Percentiles rank a stretch among this genome's conserved stretches.
Conservation (phyloP, 1,139 yeast species). For the Saccharomyces hybrid region DNA sequence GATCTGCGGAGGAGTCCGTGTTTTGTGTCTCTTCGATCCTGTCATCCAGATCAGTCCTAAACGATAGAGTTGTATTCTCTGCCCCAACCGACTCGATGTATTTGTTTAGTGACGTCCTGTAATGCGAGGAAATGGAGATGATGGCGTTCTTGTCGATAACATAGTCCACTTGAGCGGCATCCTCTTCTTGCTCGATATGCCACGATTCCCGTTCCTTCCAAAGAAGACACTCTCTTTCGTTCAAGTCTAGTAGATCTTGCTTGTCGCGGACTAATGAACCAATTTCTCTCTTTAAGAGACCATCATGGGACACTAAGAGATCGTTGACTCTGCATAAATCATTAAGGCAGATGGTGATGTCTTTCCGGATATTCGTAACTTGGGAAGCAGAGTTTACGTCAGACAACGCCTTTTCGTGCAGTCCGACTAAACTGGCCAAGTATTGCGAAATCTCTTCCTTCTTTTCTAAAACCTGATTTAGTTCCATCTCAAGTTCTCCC, state of each 20-base stretch:
- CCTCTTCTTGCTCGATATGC: constrained; percentile 6
- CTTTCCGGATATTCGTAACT: constrained; percentile 20
- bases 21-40: neutral
- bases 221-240: constrained; percentile 8
- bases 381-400: constrained; percentile 14
- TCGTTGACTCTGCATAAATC: constrained; percentile 23
- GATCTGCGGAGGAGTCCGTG: neutral
- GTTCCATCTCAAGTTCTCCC: constrained; percentile 10
- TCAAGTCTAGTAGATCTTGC: constrained; percentile 12
- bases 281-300: constrained; percentile 21
- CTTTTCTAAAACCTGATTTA: constrained; percentile 22
- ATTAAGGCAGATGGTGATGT: constrained; percentile 23
- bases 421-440: constrained; percentile 12
- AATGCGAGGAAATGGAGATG: constrained; percentile 12
- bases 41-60: neutral
- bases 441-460: constrained; percentile 18
- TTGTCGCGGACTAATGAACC: constrained; percentile 10
- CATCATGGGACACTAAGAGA: constrained; percentile 21
- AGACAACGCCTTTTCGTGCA: constrained; percentile 19
- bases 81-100: constrained; percentile 24
- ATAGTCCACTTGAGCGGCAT: neutral
- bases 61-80: constrained; percentile 14
- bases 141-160: constrained; percentile 1
- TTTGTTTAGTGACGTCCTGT: constrained; percentile 16
- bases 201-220: constrained; percentile 11